Base-by-base conservation (phyloP, 768 basidiomycete species). In the Chlorophyllum brunneum region DNA sequence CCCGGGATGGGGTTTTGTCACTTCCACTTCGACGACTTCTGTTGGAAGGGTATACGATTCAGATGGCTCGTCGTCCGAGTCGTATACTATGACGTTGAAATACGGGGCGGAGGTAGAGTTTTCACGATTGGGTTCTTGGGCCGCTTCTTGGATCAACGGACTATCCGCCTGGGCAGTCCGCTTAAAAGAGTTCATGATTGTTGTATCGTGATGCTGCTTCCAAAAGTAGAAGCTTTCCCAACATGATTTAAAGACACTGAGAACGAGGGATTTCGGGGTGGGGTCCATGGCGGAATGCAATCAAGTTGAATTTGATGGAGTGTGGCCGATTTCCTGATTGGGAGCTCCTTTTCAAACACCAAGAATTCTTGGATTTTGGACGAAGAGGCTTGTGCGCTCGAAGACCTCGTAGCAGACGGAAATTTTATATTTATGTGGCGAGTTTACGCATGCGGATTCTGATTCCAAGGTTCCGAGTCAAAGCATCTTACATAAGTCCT, bases 1-100 rank as follows among this genome's bases (percentile, higher is more conserved):
- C 4, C 63, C 57, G 0, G 78, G 69, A 57, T 62, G 65, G 1
- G 65, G 59, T 13, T 48, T 24, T 2, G 23, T 40, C 7, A 16
- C 6, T 7, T 40, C 38, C 10, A 40, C 38, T 2, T 49, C 20
- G 13, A 49, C 15, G 11, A 11, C 11, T 11, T 27, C 26, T 15
- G 27, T n/a, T 20, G 26, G 11, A 6, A 49, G 38, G 2, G 38
- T 31, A 9, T 29, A 49, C 1, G 9, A 13, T 18, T 18, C 5
- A 7, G 3, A 16, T 18, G 16, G 18, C 7, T 49, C 48, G 2
- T 10, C 9, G 10, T 46, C 33, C 4, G 45, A 24, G 8, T 34
- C 16, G 31, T 46, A 46, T 6, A 18, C 30, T 13, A 20, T 23
- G 20, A 46, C 45, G 4, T 11, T 13, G 10, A 31, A 34, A 6